A percentile compares a stretch with the other conserved stretches of the same genome.
Conservation (phyloP, 495 filamentous ascomycete genomes). For the Trichocladium antarcticum region DNA sequence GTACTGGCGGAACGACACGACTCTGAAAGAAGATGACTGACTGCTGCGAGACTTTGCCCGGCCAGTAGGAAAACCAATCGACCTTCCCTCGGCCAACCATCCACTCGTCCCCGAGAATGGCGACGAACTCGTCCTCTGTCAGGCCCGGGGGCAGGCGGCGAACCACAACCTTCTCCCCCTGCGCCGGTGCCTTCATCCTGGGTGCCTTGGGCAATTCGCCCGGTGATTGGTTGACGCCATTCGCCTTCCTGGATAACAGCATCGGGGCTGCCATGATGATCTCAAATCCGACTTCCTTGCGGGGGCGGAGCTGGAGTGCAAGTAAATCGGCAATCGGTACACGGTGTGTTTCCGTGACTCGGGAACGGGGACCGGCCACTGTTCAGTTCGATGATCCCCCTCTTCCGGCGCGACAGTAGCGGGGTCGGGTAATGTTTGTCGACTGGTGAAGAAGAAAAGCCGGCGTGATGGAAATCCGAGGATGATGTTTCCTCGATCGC, state of each 20-base stretch:
- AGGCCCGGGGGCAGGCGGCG: slow-evolving; percentile 77
- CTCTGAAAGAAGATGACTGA: slow-evolving; percentile 31
- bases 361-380: not conserved
- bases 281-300: no score
- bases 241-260: slow-evolving; percentile 25
- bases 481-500: no score
- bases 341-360: no score
- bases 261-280: slow-evolving; percentile 27
- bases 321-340: no score
- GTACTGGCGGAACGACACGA: slow-evolving; percentile 2
- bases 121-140: slow-evolving; percentile 67
- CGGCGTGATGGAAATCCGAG: not conserved
- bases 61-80: slow-evolving; percentile 67
- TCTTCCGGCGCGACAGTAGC: not conserved
- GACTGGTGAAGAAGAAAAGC: not conserved
- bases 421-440: not conserved
- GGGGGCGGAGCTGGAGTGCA: no score
- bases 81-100: slow-evolving; percentile 64
- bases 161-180: slow-evolving; percentile 73
- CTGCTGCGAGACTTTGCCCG: slow-evolving; percentile 85
- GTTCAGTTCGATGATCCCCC: not conserved
- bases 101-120: slow-evolving; percentile 71
- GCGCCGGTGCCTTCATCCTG: slow-evolving; percentile 46
- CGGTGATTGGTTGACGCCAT: slow-evolving; percentile 24
- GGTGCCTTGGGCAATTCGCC: slow-evolving; percentile 41